Percentiles rank a stretch among this genome's conserved stretches.
phyloP scores from a whole-genome alignment of 805 yeast species.

The Yamadazyma akitaensis region DNA sequence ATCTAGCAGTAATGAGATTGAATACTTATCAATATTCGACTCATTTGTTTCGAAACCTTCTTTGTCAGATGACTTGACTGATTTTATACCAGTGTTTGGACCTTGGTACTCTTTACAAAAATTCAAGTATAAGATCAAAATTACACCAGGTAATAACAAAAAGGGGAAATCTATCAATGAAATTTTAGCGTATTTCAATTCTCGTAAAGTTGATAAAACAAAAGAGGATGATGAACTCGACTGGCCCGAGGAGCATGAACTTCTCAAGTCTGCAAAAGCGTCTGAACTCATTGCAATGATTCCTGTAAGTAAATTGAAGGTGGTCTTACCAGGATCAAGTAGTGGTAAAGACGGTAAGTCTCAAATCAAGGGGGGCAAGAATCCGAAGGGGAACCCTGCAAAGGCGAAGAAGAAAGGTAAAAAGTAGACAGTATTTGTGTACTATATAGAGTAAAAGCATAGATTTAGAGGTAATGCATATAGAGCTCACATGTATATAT shows the following conservation, averaged over 20 bases:
- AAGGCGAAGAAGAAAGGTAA: constrained; percentile 15
- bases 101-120: constrained; percentile 84
- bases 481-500: background rate
- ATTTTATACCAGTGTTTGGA: constrained; percentile 82
- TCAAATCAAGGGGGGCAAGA: constrained; percentile 9
- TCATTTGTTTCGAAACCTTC: constrained; percentile 44
- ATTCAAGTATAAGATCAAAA: constrained; percentile 75
- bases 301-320: constrained; percentile 69
- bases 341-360: constrained; percentile 5
- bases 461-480: background rate
- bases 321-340: constrained; percentile 50
- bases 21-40: constrained; percentile 44
- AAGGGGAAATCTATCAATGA: constrained; percentile 85
- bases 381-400: constrained; percentile 6
- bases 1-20: constrained; percentile 26
- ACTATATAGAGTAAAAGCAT: background rate
- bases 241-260: constrained; percentile 68
- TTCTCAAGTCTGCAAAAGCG: constrained; percentile 54
- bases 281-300: constrained; percentile 64
- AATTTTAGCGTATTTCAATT: constrained; percentile 54
- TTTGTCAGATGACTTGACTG: constrained; percentile 50
- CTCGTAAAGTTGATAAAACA: constrained; percentile 40
- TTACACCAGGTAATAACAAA: constrained; percentile 76
- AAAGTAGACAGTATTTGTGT: constrained; percentile 1
- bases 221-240: constrained; percentile 52